phyloP scores from a whole-genome alignment of 805 yeast species.

The Kodamaea kaohsiungensis region DNA sequence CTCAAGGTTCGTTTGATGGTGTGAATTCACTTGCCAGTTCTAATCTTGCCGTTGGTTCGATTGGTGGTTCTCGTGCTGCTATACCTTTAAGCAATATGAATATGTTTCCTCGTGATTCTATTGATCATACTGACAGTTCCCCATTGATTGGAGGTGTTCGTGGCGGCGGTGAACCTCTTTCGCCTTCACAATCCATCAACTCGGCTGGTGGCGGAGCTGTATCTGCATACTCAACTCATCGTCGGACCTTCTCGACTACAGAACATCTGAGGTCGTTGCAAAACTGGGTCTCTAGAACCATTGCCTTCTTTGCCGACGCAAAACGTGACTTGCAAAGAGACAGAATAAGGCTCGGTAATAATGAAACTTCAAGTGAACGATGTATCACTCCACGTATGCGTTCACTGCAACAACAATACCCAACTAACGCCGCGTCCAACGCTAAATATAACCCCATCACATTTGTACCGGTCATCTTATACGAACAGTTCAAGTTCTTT shows the following conservation, averaged over 20 bases:
- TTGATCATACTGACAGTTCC: constrained; percentile 23
- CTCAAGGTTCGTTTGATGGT: constrained; percentile 27
- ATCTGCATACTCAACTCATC: constrained; percentile 14
- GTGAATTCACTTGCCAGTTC: constrained; percentile 19
- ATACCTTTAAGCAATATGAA: constrained; percentile 32
- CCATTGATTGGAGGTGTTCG: constrained; percentile 25
- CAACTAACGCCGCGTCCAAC: constrained; percentile 79
- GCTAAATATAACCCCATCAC: constrained; percentile 91
- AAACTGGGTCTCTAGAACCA: constrained; percentile 7
- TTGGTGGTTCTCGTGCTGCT: constrained; percentile 12
- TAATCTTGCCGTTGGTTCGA: background rate
- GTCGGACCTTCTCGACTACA: constrained; percentile 18
- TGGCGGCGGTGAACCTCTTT: background rate
- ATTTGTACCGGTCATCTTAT: constrained; percentile 84
- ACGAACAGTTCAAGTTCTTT: constrained; percentile 96
- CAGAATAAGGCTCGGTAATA: constrained; percentile 14
- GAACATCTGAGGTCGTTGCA: background rate
- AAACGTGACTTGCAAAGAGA: constrained; percentile 28
- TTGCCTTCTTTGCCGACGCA: constrained; percentile 25
- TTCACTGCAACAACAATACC: constrained; percentile 28
- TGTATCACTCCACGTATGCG: constrained; percentile 38
- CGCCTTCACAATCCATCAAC: background rate
- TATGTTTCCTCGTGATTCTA: constrained; percentile 9
- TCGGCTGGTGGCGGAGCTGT: constrained; percentile 9
- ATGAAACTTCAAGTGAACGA: constrained; percentile 27